Evolutionary conservation across 495 filamentous ascomycete genomes (phyloP), one percentile per base, ranked within the genome.

Genomic region (Acidomyces sp.): DNA sequence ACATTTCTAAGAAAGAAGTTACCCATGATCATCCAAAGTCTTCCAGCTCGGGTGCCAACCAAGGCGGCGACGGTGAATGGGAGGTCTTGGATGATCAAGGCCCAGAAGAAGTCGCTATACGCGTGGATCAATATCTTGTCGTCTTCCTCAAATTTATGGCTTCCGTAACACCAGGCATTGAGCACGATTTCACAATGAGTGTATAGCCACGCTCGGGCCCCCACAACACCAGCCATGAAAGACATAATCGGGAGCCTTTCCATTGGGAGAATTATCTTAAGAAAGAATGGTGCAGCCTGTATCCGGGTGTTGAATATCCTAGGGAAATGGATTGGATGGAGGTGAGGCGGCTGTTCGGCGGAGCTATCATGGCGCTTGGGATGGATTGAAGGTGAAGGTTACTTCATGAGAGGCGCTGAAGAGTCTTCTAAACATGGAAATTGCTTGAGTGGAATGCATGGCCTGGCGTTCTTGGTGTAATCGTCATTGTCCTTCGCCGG

Each of bases 121-220:
- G 92, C 12, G 92, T 95, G 31, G 92, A 99, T 60, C 90, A 97
- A 65, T 97, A 97, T 56, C 62, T 97, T 47, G 84, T 97, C 18
- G 92, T 97, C 2, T 97, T 97, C 58, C 65, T 97, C 49, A 97
- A 97, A 75, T 96, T 97, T 60, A 92, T 96, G 70, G 86, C 90
- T 10, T 87, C 82, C 45, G 88, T 97, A 19, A 95, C 88, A 17
- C 90, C 90, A 6, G 85, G 85, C 11, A 95, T 97, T 57, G 90
- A 96, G 64, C 83, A 96, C 57, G 90, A 97, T 58, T 95, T 92
- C 59, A 97, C 90, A 1, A 97, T 96, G 87, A 85, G 88, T 2
- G 77, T 97, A 21, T 95, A 59, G 38, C 34, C 35, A 48, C 39
- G 36, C 39, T 48, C 39, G 44, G 38, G 44, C 35, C 30, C 37